Base-by-base conservation (phyloP, 208 protist genomes). In the Trypanosoma boissoni region DNA sequence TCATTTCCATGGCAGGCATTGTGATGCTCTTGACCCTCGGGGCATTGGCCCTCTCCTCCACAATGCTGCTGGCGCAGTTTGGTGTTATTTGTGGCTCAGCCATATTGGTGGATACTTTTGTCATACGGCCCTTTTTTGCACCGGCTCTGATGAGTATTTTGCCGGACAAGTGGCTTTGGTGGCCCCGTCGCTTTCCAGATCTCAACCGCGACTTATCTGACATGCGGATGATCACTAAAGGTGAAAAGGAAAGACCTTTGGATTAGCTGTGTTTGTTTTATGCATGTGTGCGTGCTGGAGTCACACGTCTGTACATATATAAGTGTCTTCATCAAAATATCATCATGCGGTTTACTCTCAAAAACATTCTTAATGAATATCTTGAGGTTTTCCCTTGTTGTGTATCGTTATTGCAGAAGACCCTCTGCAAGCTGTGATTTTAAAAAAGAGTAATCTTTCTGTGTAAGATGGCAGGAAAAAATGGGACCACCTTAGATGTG, bases 11-110 rank as follows among this genome's bases (percentile, higher is more conserved):
- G 28, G 72, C 72, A 3, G 72, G 72, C 3, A 3, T 72, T 23
- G 67, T 78, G n/a, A 79, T 79, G 73, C 58, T 53, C 58, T 26
- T 79, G 23, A 55, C 73, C 3, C 71, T 79, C 52, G 68, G 63
- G 0, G 21, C 46, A 14, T 56, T 78, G 60, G 26, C 66, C 0
- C 45, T 70, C 34, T 74, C 66, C 12, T 66, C 51, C 6, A 46
- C 52, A 23, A 76, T 61, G 53, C 51, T 72, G 52, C 27, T 78
- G 10, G 53, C 68, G 7, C 68, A 78, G 49, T 73, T 76, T 18
- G 72, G 61, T 27, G 46, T 75, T 3, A 39, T 78, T 10, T 57
- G 58, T 26, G 42, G 32, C 18, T 24, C 53, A 3, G 50, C 72
- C 21, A 50, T 76, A 5, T 7, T 75, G 6, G 23, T 78, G 9